Evolutionary conservation across 2,329 filamentous ascomycete genomes (phyloP), one percentile per base, ranked within the genome.

Genomic region (Pseudogymnoascus sp.): DNA sequence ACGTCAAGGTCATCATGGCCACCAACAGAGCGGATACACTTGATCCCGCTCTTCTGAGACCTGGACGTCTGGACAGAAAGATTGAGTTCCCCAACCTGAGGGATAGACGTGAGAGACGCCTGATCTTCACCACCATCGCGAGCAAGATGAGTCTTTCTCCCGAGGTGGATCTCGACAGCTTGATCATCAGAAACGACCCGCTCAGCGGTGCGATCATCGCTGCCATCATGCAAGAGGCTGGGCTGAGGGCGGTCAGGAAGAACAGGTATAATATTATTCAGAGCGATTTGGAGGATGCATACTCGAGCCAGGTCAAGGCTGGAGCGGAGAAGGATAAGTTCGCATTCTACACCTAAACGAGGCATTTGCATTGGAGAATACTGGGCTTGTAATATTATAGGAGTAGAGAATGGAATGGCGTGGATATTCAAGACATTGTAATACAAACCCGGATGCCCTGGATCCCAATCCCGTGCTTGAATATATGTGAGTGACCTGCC

Each of bases 1-100:
- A 99, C 77, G 94, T 99, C 78, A 99, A 99, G 81, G 94, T 99
- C 75, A 99, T 99, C 79, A 99, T 99, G 94, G 94, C 94, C 69
- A 99, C 94, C 69, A 99, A 99, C 81, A 89, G 94, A 75, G 93
- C 94, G 68, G 94, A 97, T 76, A 99, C 94, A 5, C 84, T 99
- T 68, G 94, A 99, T 75, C 94, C 94, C 14, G 94, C 94, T 44
- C 83, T 99, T 66, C 85, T 99, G 66, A 91, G 94, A 71, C 94
- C 94, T 33, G 94, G 94, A 69, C 92, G 94, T 80, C 83, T 99
- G 64, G 94, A 99, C 77, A 85, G 94, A 74, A 99, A 99, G 83
- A 99, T 99, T 69, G 94, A 99, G 77, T 99, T 99, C 77, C 94
- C 94, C n/a, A 92, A 85, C 65, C 84, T 99, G 67, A 86, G 92